These are phyloP conservation scores for Lactarius tabidus DNA, from an alignment of 768 basidiomycete species.

Conservation along the genomic window DNA sequence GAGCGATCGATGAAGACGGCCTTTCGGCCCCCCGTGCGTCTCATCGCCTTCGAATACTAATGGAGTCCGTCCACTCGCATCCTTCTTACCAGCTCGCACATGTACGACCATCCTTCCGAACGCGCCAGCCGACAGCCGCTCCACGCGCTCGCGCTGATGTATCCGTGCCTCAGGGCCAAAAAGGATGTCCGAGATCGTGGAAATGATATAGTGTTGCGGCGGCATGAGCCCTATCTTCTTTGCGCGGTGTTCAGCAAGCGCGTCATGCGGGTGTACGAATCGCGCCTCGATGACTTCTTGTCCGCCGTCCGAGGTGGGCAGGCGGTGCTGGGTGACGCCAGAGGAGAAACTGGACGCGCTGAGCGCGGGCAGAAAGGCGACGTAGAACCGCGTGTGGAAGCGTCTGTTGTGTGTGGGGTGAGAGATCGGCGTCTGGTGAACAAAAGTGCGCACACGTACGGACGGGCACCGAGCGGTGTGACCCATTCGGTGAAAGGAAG, in stretches of 20 bases:
- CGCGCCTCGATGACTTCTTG: slow-evolving; percentile 65
- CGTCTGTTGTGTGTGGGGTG: slow-evolving; percentile 41
- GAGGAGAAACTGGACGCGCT: slow-evolving; percentile 47
- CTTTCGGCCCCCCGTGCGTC: slow-evolving; percentile 53
- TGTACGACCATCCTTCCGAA: slow-evolving; percentile 64
- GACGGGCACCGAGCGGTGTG: slow-evolving; percentile 52
- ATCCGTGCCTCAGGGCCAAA: slow-evolving; percentile 38
- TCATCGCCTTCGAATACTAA: slow-evolving; percentile 72
- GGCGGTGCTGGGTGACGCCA: slow-evolving; percentile 50
- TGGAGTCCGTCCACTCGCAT: slow-evolving; percentile 41
- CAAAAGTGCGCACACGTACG: slow-evolving; percentile 43
- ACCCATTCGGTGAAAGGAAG: slow-evolving; percentile 76
- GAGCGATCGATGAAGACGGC: slow-evolving; percentile 55
- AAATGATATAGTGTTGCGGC: slow-evolving; percentile 68
- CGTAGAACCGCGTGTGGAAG: slow-evolving; percentile 68
- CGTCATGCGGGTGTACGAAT: slow-evolving; percentile 55
- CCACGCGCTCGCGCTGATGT: slow-evolving; percentile 45
- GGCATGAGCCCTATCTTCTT: slow-evolving; percentile 61
- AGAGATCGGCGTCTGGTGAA: neutral
- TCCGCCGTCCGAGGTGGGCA: slow-evolving; percentile 67
- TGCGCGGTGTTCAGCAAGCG: slow-evolving; percentile 48
- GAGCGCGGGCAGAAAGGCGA: slow-evolving; percentile 51
- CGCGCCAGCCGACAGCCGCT: slow-evolving; percentile 44
- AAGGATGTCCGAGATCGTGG: slow-evolving; percentile 55
- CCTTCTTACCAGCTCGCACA: slow-evolving; percentile 42